A percentile compares a stretch with the other conserved stretches of the same genome.
These are phyloP conservation scores for Euphrasia confusa DNA, from an alignment of 257 asterid genomes.

Conservation along the genomic window DNA sequence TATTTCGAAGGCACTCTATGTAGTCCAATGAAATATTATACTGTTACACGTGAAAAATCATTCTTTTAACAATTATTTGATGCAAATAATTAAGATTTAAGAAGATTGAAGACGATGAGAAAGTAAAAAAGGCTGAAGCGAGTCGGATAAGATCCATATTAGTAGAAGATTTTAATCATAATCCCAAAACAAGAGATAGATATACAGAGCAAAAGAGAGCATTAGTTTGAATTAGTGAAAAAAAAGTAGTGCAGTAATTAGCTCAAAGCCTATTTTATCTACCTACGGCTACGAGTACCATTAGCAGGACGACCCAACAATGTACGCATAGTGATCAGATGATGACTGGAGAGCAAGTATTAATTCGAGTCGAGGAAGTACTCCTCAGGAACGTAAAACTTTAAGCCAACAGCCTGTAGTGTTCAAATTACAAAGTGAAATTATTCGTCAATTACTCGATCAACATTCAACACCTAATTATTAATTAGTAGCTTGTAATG, in stretches of 20 bases:
- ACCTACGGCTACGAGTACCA: background rate
- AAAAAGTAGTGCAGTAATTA: background rate
- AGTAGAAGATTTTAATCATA: too few relatives aligned
- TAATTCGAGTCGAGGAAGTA: slow-evolving; percentile 38
- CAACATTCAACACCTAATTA: background rate
- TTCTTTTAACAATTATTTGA: too few relatives aligned
- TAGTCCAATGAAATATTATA: too few relatives aligned
- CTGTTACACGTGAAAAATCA: too few relatives aligned
- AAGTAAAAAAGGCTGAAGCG: too few relatives aligned
- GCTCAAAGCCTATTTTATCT: background rate
- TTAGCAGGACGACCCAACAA: background rate
- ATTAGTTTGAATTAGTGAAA: background rate
- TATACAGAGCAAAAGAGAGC: too few relatives aligned
- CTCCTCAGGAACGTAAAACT: slow-evolving; percentile 71
- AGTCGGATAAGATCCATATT: too few relatives aligned
- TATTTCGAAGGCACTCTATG: too few relatives aligned
- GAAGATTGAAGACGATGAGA: too few relatives aligned
- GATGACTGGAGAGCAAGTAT: background rate
- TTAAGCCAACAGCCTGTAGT: slow-evolving; percentile 74
- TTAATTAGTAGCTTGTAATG: background rate
- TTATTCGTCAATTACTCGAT: background rate
- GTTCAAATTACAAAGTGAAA: slow-evolving; percentile 15
- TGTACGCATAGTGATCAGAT: background rate
- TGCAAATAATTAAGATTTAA: too few relatives aligned
- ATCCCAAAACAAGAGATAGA: too few relatives aligned